Evolutionary conservation across 768 basidiomycete species (phyloP), one percentile per base, ranked within the genome.

Genomic region (Lentinula boryana): DNA sequence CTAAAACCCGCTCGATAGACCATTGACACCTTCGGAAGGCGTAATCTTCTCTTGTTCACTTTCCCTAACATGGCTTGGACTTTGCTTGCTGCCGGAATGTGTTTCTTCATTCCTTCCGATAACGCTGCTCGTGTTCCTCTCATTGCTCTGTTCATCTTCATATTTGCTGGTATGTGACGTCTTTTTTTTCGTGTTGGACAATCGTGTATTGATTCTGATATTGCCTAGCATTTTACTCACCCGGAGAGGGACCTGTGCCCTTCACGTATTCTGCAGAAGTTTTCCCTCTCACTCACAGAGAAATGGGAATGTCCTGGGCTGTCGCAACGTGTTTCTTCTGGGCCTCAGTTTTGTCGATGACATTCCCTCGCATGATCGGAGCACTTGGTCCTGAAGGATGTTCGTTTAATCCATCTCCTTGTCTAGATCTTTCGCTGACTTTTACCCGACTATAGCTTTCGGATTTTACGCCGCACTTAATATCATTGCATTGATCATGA

Each of bases 261-360:
- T 95, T 88, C 71, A 87, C 90, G 0, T 95, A 95, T 69, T 93
- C 91, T 4, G 93, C 93, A 3, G 94, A 95, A 72, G 93, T 89
- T 12, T 96, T 91, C 82, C 94, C 93, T 5, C 78, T 95, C 41
- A 87, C 87, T 33, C 83, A 89, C 62, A 78, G 91, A 66, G 89
- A 91, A 66, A 79, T 89, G 75, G 79, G 58, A 73, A 80, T 58
- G 80, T 78, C 50, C 9, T 84, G 81, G 79, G 83, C 83, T 31
- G 81, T 83, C 8, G 75, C 82, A 0, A 82, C 80, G 1, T 74
- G 74, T 64, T 62, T 83, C 38, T 77, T 80, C 71, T 82, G 79
- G 78, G 81, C 83, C 10, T 75, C 82, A 13, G 77, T 84, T n/a
- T 71, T 85, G 18, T 78, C 79, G 1, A 62, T 85, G 35, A 81